These are phyloP conservation scores for Penicillium frequentans DNA, from an alignment of 2,329 filamentous ascomycete genomes.

Conservation along the genomic window DNA sequence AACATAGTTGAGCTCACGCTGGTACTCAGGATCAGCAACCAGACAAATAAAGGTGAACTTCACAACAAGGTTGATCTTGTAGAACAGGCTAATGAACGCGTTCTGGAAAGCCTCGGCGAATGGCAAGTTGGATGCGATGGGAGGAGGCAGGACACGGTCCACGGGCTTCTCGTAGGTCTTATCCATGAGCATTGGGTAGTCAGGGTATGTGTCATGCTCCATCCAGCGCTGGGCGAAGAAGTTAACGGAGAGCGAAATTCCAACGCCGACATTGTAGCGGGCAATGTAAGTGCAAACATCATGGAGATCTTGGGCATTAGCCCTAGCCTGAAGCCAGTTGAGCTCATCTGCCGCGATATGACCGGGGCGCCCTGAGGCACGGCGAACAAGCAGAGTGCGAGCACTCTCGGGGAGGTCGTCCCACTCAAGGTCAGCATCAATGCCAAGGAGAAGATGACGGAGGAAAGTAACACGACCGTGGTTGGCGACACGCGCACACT, in stretches of 20 bases:
- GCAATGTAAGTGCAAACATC: slow-evolving; percentile 1
- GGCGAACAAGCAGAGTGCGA: neutral
- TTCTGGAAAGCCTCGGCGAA: neutral
- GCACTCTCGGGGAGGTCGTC: neutral
- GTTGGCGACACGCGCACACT: neutral
- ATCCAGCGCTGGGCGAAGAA: slow-evolving; percentile 1
- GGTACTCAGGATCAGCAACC: slow-evolving; percentile 2
- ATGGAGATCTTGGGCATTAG: neutral
- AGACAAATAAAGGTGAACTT: slow-evolving; percentile 1
- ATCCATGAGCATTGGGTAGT: neutral
- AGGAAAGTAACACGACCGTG: slow-evolving; percentile 1
- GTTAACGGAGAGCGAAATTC: neutral
- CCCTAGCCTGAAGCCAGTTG: neutral
- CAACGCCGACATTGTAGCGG: slow-evolving; percentile 1
- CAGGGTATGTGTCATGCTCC: neutral
- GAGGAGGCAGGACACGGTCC: neutral
- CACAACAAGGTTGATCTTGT: neutral
- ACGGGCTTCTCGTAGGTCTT: slow-evolving; percentile 1
- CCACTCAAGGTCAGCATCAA: slow-evolving; percentile 1
- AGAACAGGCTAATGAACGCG: neutral
- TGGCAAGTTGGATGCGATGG: neutral
- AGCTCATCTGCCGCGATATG: neutral
- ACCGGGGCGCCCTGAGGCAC: neutral
- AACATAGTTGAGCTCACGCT: slow-evolving; percentile 1
- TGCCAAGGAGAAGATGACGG: slow-evolving; percentile 1